Conservation (phyloP, 495 filamentous ascomycete species). For the Xylaria castorea region DNA sequence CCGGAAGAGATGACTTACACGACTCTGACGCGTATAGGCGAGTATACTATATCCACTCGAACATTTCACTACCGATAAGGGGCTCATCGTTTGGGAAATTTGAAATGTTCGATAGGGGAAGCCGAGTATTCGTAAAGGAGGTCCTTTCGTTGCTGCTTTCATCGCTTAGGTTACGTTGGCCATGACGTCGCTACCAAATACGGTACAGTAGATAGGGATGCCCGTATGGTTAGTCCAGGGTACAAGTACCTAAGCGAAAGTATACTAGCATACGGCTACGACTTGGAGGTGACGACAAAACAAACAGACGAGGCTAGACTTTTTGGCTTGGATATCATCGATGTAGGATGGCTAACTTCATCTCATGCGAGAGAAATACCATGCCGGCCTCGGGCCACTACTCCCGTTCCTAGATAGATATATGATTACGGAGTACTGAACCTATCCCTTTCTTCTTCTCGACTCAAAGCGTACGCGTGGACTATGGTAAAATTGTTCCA, state of each 20-base stretch:
- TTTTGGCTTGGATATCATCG: background rate
- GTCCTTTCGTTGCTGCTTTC: background rate
- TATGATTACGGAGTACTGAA: background rate
- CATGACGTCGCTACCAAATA: background rate
- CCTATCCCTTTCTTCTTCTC: background rate
- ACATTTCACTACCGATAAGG: conserved; percentile 1
- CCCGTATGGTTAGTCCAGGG: background rate
- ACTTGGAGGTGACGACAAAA: background rate
- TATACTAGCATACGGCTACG: background rate
- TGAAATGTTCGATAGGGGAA: conserved; percentile 12
- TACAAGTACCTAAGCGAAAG: background rate
- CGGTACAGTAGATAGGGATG: background rate
- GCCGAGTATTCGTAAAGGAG: too few species aligned
- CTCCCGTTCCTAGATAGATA: background rate
- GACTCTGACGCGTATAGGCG: background rate
- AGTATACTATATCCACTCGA: conserved; percentile 6
- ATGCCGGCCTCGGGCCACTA: background rate
- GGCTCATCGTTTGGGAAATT: background rate
- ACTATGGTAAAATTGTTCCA: background rate
- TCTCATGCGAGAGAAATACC: background rate
- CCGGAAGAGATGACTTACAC: conserved; percentile 5
- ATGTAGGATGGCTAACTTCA: background rate
- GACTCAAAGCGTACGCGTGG: background rate
- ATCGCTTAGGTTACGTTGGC: background rate
- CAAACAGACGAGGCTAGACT: background rate